A percentile compares a stretch with the other conserved stretches of the same genome.
These are phyloP conservation scores for Aurantiochytrium sp. DNA, from an alignment of 108 stramenopile species.

Conservation along the genomic window DNA sequence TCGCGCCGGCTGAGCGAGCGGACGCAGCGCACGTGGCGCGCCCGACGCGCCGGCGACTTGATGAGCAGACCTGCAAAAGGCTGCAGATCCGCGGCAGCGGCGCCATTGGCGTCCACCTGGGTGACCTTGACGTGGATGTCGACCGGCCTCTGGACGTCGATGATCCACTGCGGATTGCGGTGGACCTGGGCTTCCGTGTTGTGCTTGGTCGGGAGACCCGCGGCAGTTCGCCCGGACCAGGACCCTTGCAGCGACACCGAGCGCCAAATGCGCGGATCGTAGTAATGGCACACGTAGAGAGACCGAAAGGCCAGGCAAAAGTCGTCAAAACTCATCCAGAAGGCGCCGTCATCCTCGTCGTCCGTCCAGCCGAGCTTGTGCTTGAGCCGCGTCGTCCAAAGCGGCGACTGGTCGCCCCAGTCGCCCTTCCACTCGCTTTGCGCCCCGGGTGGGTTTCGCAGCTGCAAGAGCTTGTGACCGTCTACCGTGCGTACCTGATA, in stretches of 20 bases:
- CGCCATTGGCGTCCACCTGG: background rate
- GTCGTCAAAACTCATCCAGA: constrained; percentile 55
- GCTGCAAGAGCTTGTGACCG: constrained; percentile 31
- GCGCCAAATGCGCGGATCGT: background rate
- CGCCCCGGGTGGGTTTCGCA: constrained; percentile 46
- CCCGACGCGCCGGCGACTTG: background rate
- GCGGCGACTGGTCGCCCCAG: constrained; percentile 42
- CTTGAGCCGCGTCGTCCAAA: constrained; percentile 41
- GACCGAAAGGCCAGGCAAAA: constrained; percentile 31
- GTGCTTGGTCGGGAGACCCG: background rate
- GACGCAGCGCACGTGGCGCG: background rate
- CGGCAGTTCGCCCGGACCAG: constrained; percentile 9
- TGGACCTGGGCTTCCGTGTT: background rate
- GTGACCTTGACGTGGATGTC: background rate
- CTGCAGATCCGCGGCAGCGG: background rate
- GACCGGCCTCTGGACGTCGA: background rate
- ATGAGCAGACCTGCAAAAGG: background rate
- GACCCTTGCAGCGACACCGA: background rate
- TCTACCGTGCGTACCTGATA: background rate
- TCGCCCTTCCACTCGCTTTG: constrained; percentile 48
- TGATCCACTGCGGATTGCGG: constrained; percentile 1
- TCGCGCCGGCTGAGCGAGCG: background rate
- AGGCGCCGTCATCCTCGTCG: constrained; percentile 45
- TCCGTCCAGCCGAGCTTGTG: background rate
- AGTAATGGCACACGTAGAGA: constrained; percentile 18